A percentile compares a stretch with the other conserved stretches of the same genome.
Evolutionary conservation across 2,329 filamentous ascomycete species (phyloP).

Genomic region (Hypoxylon sp.): DNA sequence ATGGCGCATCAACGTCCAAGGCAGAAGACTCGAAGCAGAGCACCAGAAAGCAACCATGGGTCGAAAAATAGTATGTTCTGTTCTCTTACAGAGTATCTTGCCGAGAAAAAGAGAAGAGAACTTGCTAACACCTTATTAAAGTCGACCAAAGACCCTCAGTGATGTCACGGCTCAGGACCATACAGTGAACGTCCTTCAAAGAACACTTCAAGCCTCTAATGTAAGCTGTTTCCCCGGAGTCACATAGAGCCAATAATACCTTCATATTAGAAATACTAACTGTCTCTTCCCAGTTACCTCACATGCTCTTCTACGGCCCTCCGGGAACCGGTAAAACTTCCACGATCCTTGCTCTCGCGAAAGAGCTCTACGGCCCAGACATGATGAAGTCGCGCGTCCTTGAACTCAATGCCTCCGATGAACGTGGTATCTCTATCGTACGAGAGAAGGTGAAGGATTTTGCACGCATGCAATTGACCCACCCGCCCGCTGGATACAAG

Average conservation of each 20-base stretch:
- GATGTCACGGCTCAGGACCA: constrained; percentile 99
- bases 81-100: constrained; percentile 18
- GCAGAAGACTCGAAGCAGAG: constrained; percentile 73
- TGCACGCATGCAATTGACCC: constrained; percentile 92
- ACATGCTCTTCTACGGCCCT: constrained; percentile 99
- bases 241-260: neutral
- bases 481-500: constrained; percentile 78
- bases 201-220: constrained; percentile 95
- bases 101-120: neutral
- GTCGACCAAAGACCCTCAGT: constrained; percentile 91
- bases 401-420: constrained; percentile 98
- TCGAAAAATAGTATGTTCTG: constrained; percentile 91
- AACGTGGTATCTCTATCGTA: constrained; percentile 97
- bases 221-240: constrained; percentile 58
- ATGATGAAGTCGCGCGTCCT: constrained; percentile 95
- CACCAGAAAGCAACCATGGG: constrained; percentile 88
- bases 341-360: constrained; percentile 95
- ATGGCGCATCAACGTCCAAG: constrained; percentile 75
- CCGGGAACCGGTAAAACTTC: constrained; percentile 98
- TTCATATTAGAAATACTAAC: constrained; percentile 13
- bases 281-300: constrained; percentile 75
- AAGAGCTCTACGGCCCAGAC: constrained; percentile 96
- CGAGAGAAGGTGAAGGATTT: constrained; percentile 99
- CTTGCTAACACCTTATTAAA: constrained; percentile 60
- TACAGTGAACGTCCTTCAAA: constrained; percentile 90